Percentiles rank a stretch among this genome's conserved stretches.
Conservation (phyloP, 331 rosid genomes). For the Malus hybrid region DNA sequence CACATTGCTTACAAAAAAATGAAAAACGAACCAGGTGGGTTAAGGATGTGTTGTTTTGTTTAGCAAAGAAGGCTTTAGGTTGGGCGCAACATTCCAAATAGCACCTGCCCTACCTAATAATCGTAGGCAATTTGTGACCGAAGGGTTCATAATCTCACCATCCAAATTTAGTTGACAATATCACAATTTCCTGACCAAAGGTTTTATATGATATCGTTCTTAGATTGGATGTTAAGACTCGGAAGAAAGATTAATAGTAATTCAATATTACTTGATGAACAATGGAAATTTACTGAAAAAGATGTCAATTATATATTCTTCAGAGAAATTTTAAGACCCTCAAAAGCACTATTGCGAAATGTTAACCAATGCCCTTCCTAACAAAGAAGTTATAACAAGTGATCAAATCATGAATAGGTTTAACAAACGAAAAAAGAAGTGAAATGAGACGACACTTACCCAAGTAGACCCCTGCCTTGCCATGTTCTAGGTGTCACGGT, state of each 20-base stretch:
- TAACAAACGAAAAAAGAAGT: neutral
- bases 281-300: neutral
- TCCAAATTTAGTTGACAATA: neutral
- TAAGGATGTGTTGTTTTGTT: neutral
- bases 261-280: neutral
- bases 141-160: neutral
- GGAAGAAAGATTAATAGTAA: neutral
- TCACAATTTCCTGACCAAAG: too few species aligned
- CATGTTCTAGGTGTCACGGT: conserved; percentile 79
- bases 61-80: neutral
- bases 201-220: neutral
- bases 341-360: neutral
- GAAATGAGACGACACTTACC: conserved; percentile 44
- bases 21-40: neutral
- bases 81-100: neutral
- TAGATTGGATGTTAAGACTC: neutral
- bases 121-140: neutral
- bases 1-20: neutral
- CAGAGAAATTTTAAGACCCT: neutral
- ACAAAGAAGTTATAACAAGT: neutral
- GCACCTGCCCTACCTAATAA: neutral
- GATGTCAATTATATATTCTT: neutral
- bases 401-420: neutral
- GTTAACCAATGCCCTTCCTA: neutral
- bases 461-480: conserved; percentile 90